Evolutionary conservation across 2,329 filamentous ascomycete genomes (phyloP).

Genomic region (Davidsoniella eucalypti): DNA sequence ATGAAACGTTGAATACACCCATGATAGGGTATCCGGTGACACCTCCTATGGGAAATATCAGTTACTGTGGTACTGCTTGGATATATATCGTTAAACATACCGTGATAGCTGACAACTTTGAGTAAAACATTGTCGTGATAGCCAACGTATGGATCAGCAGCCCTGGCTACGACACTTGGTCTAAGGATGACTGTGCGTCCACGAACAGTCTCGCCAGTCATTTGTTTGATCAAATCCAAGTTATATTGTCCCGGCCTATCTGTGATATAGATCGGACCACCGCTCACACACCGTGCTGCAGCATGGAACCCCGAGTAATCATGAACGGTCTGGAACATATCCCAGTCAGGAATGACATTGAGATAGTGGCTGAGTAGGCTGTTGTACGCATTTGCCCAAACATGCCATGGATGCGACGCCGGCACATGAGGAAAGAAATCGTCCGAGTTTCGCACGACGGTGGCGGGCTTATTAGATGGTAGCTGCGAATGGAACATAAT

Average conservation of each 20-base stretch:
- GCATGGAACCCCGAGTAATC: constrained; percentile 71
- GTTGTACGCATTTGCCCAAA: constrained; percentile 90
- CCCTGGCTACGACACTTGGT: constrained; percentile 57
- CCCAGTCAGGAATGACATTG: constrained; percentile 73
- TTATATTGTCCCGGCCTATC: constrained; percentile 76
- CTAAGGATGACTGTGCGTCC: constrained; percentile 68
- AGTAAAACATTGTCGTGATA: constrained; percentile 61
- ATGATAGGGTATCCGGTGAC: constrained; percentile 59
- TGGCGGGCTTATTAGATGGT: constrained; percentile 53
- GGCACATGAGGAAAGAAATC: constrained; percentile 81
- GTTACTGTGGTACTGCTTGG: not conserved
- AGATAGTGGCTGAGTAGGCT: constrained; percentile 66
- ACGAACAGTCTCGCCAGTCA: constrained; percentile 57
- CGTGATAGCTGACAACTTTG: constrained; percentile 65
- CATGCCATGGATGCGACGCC: constrained; percentile 78
- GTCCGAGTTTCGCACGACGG: constrained; percentile 71
- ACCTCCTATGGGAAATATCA: constrained; percentile 21
- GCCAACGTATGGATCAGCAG: constrained; percentile 54
- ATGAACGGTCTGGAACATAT: constrained; percentile 51
- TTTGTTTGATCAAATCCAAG: constrained; percentile 55
- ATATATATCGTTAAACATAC: constrained; percentile 21
- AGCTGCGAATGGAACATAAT: constrained; percentile 75
- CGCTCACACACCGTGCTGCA: constrained; percentile 74
- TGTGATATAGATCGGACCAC: constrained; percentile 88
- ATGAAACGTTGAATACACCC: constrained; percentile 68